phyloP scores from a whole-genome alignment of 2,329 filamentous ascomycete genomes.

The Sarocladium kiliense region DNA sequence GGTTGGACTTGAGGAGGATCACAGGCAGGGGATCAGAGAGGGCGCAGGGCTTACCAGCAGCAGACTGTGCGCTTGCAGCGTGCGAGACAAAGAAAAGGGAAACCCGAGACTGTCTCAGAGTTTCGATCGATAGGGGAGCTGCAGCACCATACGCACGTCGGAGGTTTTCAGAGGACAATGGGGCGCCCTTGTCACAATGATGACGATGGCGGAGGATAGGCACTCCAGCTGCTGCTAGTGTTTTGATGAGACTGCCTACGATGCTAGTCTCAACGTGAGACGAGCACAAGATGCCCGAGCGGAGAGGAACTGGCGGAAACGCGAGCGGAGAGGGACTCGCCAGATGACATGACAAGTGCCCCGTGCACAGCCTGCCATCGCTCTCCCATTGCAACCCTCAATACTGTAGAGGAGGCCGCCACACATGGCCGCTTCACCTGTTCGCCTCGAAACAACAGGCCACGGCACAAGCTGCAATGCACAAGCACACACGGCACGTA shows the following conservation, averaged over 20 bases:
- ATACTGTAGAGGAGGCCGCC: no score
- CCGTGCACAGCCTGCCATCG: background rate
- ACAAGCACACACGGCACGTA: background rate
- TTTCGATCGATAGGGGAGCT: background rate
- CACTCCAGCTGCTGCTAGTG: no score
- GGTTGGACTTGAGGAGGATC: background rate
- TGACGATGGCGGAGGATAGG: no score
- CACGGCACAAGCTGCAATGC: background rate
- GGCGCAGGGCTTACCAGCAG: background rate
- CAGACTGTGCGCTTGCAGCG: background rate
- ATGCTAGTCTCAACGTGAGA: background rate
- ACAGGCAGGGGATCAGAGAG: background rate
- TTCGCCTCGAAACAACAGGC: background rate
- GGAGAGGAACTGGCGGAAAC: background rate
- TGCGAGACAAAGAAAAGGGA: background rate
- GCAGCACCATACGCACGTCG: background rate
- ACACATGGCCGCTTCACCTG: background rate
- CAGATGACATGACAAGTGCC: background rate
- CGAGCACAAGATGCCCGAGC: background rate
- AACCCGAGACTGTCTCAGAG: slow-evolving; percentile 5
- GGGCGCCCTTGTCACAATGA: no score
- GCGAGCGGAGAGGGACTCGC: background rate
- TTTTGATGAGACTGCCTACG: no score
- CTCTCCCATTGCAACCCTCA: background rate
- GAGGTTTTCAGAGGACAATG: background rate